These are phyloP conservation scores for Medicago lupulina DNA, from an alignment of 306 rosid species.

Conservation along the genomic window DNA sequence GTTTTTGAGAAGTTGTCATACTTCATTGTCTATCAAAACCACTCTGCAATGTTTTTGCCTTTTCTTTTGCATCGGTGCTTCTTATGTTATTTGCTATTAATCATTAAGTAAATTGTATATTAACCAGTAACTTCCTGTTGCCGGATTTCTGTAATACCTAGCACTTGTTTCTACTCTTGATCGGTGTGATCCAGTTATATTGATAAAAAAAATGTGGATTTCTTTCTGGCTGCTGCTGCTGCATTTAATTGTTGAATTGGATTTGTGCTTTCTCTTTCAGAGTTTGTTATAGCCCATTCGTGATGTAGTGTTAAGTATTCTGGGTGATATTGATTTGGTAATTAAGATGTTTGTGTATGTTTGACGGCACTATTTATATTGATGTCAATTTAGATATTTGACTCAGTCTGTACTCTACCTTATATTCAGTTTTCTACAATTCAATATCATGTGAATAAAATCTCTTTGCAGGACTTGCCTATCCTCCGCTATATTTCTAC, in stretches of 20 bases:
- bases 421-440: constrained; percentile 34
- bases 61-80: constrained; percentile 1
- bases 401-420: constrained; percentile 21
- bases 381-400: constrained; percentile 29
- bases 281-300: constrained; percentile 10
- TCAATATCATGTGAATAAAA: constrained; percentile 35
- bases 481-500: constrained; percentile 91
- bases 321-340: constrained; percentile 21
- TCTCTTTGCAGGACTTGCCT: constrained; percentile 85
- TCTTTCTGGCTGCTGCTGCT: not conserved
- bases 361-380: constrained; percentile 8
- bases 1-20: constrained; percentile 1
- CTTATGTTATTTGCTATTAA: constrained; percentile 1
- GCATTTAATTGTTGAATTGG: constrained; percentile 26
- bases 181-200: constrained; percentile 18
- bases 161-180: constrained; percentile 21
- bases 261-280: constrained; percentile 30
- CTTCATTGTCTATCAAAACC: not conserved
- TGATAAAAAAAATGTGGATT: constrained; percentile 3
- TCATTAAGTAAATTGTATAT: not conserved
- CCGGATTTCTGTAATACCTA: not conserved
- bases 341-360: constrained; percentile 28
- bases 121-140: not conserved
- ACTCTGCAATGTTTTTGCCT: constrained; percentile 17
- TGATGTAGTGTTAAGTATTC: constrained; percentile 21